Percentiles rank a stretch among this genome's conserved stretches.
Evolutionary conservation across 1,284 basidiomycete species (phyloP).

Genomic region (Cryptococcus floricola): DNA sequence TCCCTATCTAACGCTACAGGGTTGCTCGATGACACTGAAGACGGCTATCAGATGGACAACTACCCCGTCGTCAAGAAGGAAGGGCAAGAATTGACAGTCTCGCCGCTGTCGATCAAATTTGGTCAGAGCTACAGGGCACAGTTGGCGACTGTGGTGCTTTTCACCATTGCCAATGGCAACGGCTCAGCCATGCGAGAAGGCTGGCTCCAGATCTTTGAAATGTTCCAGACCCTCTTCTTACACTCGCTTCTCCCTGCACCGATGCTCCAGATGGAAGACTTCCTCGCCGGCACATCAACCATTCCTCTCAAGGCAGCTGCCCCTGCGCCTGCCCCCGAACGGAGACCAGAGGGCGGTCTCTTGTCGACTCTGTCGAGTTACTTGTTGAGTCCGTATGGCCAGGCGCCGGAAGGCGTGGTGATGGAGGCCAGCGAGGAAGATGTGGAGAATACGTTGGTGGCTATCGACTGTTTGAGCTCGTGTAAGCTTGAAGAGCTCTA

Average conservation of each 20-base stretch:
- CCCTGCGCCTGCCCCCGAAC: conserved; percentile 59
- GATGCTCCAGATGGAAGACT: conserved; percentile 97
- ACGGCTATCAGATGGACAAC: conserved; percentile 66
- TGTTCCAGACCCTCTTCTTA: conserved; percentile 93
- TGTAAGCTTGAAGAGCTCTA: conserved; percentile 94
- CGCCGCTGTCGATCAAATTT: conserved; percentile 86
- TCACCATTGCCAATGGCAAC: conserved; percentile 96
- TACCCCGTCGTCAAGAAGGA: conserved; percentile 93
- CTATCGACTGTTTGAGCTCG: conserved; percentile 90
- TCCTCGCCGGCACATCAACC: conserved; percentile 79
- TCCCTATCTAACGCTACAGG: conserved; percentile 85
- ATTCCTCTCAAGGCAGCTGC: conserved; percentile 78
- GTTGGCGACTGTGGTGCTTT: conserved; percentile 92
- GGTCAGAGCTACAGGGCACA: conserved; percentile 95
- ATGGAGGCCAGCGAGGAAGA: conserved; percentile 82
- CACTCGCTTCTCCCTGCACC: conserved; percentile 82
- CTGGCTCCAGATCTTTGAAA: conserved; percentile 95
- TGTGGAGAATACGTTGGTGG: conserved; percentile 88
- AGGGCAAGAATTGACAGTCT: conserved; percentile 81
- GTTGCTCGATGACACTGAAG: conserved; percentile 68
- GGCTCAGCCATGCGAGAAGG: conserved; percentile 91
- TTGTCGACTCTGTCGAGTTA: conserved; percentile 94
- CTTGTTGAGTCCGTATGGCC: conserved; percentile 86
- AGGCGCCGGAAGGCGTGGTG: conserved; percentile 61
- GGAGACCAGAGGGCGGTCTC: conserved; percentile 78